phyloP scores from a whole-genome alignment of 2,329 filamentous ascomycete genomes.

The Boeremia exigua region DNA sequence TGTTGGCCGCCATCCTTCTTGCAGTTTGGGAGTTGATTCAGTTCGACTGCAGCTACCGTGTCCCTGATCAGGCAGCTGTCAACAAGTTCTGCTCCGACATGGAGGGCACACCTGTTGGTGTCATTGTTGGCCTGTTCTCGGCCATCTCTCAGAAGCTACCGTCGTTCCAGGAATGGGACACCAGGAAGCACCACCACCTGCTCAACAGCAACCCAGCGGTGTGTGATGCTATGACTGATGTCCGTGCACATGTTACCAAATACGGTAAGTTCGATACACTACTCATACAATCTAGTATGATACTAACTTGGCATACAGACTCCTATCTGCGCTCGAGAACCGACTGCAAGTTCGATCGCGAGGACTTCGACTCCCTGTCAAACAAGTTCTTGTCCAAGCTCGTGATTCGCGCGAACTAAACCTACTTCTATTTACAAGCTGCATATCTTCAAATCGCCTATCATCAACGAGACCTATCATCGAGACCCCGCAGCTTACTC shows the following conservation, averaged over 20 bases:
- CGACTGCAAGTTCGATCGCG: slow-evolving; percentile 83
- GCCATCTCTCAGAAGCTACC: slow-evolving; percentile 97
- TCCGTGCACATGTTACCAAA: slow-evolving; percentile 88
- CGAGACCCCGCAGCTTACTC: slow-evolving; percentile 32
- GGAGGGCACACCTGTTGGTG: slow-evolving; percentile 93
- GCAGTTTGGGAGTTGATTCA: slow-evolving; percentile 99
- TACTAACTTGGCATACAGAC: slow-evolving; percentile 67
- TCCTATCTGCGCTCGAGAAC: slow-evolving; percentile 81
- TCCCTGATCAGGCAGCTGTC: slow-evolving; percentile 81
- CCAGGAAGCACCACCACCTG: slow-evolving; percentile 84
- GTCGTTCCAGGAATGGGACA: slow-evolving; percentile 92
- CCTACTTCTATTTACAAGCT: slow-evolving; percentile 25
- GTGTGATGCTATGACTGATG: slow-evolving; percentile 95
- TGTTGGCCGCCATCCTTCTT: slow-evolving; percentile 89
- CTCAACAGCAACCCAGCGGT: slow-evolving; percentile 90
- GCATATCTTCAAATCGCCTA: slow-evolving; percentile 22
- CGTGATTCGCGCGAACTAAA: slow-evolving; percentile 89
- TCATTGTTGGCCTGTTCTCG: slow-evolving; percentile 95
- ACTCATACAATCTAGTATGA: slow-evolving; percentile 8
- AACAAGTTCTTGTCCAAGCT: slow-evolving; percentile 98
- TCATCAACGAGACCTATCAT: slow-evolving; percentile 29
- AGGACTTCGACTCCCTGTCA: slow-evolving; percentile 92
- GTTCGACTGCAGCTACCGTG: slow-evolving; percentile 95
- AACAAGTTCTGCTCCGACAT: slow-evolving; percentile 96
- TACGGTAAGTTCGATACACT: slow-evolving; percentile 71